Evolutionary conservation across 345 rosid species (phyloP), one percentile per base, ranked within the genome.

Genomic region (Brassica juncea): DNA sequence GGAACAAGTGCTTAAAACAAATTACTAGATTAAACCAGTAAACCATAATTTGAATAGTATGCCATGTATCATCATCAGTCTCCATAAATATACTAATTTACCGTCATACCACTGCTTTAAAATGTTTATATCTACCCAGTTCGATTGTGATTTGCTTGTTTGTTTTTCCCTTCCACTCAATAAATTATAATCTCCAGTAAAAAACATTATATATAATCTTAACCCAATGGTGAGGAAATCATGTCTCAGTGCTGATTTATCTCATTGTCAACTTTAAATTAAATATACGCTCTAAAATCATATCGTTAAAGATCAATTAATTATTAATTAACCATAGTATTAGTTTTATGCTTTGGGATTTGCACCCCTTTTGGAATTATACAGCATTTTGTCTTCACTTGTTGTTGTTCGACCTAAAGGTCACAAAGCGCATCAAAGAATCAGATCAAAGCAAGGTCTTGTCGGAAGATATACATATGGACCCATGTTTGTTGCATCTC

Each of bases 401-500:
- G 28, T 7, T 58, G 25, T 25, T 75, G 77, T 75, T 75, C 27
- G 59, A 76, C 76, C 23, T 57, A 37, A 75, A 76, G 73, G 77
- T 70, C 77, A 71, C 80, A 81, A 57, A 76, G 73, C 42, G 80
- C 77, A 81, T 81, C 77, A 71, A 81, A 58, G 61, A 76, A 71
- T 81, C 76, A 65, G 68, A 81, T 75, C 77, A 81, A 71, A 81
- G 73, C 52, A 65, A 75, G 21, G 68, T 6, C 7, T 60, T 71
- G 80, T 81, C 73, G 80, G 77, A 76, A 76, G 54, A 81, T 70
- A 81, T 65, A 81, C 75, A 68, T 28, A 69, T 74, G 83, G 83
- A 70, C 83, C 80, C 83, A 54, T 72, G 58, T 52, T 68, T 68
- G 75, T 68, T 74, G 74, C 75, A 27, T 68, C 35, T 74, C 19